Evolutionary conservation across 2,329 filamentous ascomycete species (phyloP).

Genomic region (Didymellaceae sp.): DNA sequence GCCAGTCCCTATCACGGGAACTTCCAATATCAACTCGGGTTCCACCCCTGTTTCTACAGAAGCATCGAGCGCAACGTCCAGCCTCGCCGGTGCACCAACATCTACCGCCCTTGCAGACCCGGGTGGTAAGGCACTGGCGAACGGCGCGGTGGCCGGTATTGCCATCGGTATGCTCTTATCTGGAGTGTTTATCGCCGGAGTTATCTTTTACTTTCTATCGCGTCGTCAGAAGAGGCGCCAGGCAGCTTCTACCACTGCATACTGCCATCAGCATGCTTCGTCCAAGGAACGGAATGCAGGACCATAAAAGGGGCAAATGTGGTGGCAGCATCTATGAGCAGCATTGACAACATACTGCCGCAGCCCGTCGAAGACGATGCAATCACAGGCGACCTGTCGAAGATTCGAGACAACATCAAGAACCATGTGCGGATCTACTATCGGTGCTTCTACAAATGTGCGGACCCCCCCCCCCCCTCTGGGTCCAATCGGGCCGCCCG

Average conservation of each 20-base stretch:
- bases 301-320: constrained; percentile 5
- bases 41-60: too few relatives aligned
- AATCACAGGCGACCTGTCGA: constrained; percentile 27
- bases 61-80: too few relatives aligned
- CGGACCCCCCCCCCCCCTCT: too few relatives aligned
- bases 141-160: constrained; percentile 26
- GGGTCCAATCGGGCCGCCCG: too few relatives aligned
- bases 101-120: not conserved
- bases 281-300: not conserved
- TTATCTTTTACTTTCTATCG: constrained; percentile 20
- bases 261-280: not conserved
- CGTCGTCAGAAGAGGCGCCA: constrained; percentile 19
- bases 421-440: constrained; percentile 34
- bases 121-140: constrained; percentile 9
- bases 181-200: constrained; percentile 21
- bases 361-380: constrained; percentile 32
- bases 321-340: not conserved
- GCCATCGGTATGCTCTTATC: constrained; percentile 28
- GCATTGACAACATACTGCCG: constrained; percentile 27
- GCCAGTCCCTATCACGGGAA: too few relatives aligned
- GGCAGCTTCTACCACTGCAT: not conserved
- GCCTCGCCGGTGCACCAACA: not conserved
- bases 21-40: too few relatives aligned
- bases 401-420: constrained; percentile 35
- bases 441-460: too few relatives aligned